A percentile compares a stretch with the other conserved stretches of the same genome.
phyloP scores from a whole-genome alignment of 2,329 filamentous ascomycete species.

The Dothistroma pini region DNA sequence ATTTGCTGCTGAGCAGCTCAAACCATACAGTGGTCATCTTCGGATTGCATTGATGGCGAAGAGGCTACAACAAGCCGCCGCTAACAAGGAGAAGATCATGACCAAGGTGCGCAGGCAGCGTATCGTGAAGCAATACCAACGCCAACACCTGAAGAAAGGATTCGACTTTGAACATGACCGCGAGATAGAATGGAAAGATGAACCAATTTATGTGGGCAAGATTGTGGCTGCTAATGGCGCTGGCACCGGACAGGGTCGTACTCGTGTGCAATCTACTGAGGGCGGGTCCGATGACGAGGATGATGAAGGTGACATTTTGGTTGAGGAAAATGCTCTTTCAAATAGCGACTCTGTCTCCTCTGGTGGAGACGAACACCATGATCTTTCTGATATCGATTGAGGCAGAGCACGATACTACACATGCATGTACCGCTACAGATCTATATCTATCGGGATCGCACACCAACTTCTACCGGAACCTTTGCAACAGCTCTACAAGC shows the following conservation, averaged over 20 bases:
- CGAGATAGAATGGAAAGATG: not conserved
- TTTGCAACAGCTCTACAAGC: constrained; percentile 67
- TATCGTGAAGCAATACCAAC: not conserved
- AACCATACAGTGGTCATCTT: not conserved
- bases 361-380: not conserved
- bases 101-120: constrained; percentile 2
- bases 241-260: not conserved
- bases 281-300: not conserved
- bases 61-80: not conserved
- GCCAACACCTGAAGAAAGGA: not conserved
- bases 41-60: not conserved
- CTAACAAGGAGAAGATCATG: not conserved
- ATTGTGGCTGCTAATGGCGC: not conserved
- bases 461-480: constrained; percentile 44
- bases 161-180: not conserved
- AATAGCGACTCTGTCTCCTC: not conserved
- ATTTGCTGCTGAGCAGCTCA: not conserved
- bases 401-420: not conserved
- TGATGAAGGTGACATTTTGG: not conserved
- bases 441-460: not conserved
- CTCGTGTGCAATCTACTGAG: no score
- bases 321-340: not conserved
- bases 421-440: not conserved
- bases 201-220: not conserved
- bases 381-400: constrained; percentile 1